Evolutionary conservation across 805 yeast genomes (phyloP), one percentile per base, ranked within the genome.

Genomic region (Kregervanrija fluxuum): DNA sequence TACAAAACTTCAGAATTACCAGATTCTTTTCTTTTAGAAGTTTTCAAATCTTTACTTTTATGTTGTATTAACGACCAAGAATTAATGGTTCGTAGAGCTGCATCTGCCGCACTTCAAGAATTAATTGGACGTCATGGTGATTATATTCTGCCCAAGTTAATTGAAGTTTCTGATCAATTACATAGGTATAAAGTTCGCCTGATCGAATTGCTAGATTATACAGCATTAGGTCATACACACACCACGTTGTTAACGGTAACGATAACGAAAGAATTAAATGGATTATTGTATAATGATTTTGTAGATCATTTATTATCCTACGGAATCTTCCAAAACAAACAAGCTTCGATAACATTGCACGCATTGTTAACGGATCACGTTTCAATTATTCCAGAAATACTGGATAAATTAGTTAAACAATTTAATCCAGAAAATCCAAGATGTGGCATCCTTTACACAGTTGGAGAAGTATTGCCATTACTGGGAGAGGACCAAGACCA

Each of bases 61-160:
- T 70, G 78, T 1, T 65, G 82, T 8, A 69, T 86, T 40, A 82
- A 82, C 56, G 98, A 90, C 57, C 65, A 70, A 16, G 96, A 89
- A 44, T 66, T 87, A 14, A 71, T 80, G 47, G 75, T 89, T 5
- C 69, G 96, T 45, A 69, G 95, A 46, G 90, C 96, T 13, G 82
- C 90, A 1, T 70, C 87, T 5, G 96, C 97, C 1, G 91, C 93
- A 0, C 54, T 90, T 6, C 97, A 90, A 57, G 98, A 90, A 55
- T 69, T 84, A 12, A 59, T 87, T 3, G 98, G 98, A 0, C 66
- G 97, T 33, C 81, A 79, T 56, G 85, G 85, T 1, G 64, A 63
- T 11, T 31, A 45, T 30, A 45, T 70, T 28, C 64, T 79, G 54
- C 50, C 47, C 3, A 41, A 51, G 4, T 38, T 41, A 41, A 32